Evolutionary conservation across 2,329 filamentous ascomycete genomes (phyloP).

Genomic region (Monosporascus sp.): DNA sequence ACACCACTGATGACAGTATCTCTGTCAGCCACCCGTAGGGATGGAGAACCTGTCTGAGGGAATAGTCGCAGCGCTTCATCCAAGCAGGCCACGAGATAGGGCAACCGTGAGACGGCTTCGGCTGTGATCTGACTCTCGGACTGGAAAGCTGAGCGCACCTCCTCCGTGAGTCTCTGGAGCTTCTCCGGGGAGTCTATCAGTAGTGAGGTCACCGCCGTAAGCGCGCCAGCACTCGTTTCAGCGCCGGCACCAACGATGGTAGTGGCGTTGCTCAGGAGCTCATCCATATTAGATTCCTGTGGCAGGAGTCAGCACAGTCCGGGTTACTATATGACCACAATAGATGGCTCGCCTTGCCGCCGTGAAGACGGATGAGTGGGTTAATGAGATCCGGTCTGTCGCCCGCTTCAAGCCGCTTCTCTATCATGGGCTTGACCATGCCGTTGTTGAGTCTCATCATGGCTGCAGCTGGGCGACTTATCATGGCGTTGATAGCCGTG

Average conservation of each 20-base stretch:
- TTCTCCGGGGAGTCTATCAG: conserved; percentile 30
- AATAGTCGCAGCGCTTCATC: conserved; percentile 29
- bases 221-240: conserved; percentile 38
- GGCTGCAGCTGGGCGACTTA: not conserved
- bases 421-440: conserved; percentile 3
- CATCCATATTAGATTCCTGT: not conserved
- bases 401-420: conserved; percentile 3
- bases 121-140: conserved; percentile 26
- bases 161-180: conserved; percentile 29
- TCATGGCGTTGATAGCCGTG: conserved; percentile 1
- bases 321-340: not conserved
- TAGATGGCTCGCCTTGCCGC: not conserved
- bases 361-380: conserved; percentile 4
- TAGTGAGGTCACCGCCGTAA: conserved; percentile 30
- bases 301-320: not conserved
- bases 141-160: conserved; percentile 34
- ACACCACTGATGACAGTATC: conserved; percentile 4
- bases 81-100: conserved; percentile 27
- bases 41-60: conserved; percentile 21
- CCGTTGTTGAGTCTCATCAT: not conserved
- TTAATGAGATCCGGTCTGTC: conserved; percentile 5
- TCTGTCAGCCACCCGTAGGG: conserved; percentile 4
- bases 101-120: conserved; percentile 13
- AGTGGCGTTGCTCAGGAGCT: not conserved
- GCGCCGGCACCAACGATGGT: conserved; percentile 34